Percentiles rank a stretch among this genome's conserved stretches.
Conservation (phyloP, 805 yeast species). For the Ogataea henricii region DNA sequence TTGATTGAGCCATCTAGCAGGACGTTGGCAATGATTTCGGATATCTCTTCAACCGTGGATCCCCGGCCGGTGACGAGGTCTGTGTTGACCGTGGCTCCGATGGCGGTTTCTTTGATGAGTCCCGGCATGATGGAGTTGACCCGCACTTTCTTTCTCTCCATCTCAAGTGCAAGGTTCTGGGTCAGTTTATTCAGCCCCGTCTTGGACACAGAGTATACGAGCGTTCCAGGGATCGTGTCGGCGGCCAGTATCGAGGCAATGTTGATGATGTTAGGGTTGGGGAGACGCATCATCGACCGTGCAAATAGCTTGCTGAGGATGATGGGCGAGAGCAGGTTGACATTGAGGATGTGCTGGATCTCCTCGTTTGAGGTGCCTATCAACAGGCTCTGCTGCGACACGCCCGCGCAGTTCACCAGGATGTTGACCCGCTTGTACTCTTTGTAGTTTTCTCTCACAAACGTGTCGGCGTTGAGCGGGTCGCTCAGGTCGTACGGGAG, state of each 20-base stretch:
- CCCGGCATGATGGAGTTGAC: constrained; percentile 75
- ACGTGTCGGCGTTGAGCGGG: constrained; percentile 13
- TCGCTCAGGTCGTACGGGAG: constrained; percentile 38
- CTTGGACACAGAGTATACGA: constrained; percentile 70
- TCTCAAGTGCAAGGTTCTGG: constrained; percentile 57
- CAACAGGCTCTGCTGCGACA: constrained; percentile 57
- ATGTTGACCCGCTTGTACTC: constrained; percentile 42
- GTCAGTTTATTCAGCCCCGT: constrained; percentile 70
- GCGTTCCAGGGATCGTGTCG: constrained; percentile 52
- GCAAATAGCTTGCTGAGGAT: constrained; percentile 54
- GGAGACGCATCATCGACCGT: constrained; percentile 47
- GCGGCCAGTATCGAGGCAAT: constrained; percentile 65
- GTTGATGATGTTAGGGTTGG: constrained; percentile 51
- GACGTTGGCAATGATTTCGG: constrained; percentile 12
- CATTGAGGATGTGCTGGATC: constrained; percentile 48
- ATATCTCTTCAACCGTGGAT: constrained; percentile 15
- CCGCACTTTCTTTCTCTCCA: constrained; percentile 52
- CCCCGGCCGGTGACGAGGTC: constrained; percentile 12
- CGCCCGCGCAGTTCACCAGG: constrained; percentile 67
- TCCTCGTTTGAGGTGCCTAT: constrained; percentile 41
- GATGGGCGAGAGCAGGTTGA: constrained; percentile 66
- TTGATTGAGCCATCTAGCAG: constrained; percentile 9
- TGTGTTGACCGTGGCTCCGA: constrained; percentile 46
- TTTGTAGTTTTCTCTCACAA: constrained; percentile 22
- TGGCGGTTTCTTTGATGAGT: constrained; percentile 62